These are phyloP conservation scores for Ceratobasidium sp. DNA, from an alignment of 1,284 basidiomycete genomes.

Conservation along the genomic window DNA sequence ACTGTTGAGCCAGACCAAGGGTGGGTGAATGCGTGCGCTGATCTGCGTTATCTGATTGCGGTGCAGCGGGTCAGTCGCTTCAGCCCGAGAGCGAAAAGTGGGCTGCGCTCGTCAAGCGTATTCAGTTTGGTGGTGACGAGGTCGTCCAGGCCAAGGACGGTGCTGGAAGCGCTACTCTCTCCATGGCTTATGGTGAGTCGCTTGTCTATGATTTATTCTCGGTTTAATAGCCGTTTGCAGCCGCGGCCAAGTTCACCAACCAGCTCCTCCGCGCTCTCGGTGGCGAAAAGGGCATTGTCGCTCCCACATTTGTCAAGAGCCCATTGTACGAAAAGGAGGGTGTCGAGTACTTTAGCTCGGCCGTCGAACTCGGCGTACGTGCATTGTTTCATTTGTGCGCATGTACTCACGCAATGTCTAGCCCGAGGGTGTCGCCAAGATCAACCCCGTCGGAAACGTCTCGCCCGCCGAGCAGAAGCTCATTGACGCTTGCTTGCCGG, in stretches of 20 bases:
- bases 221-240: conserved; percentile 46
- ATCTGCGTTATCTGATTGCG: not conserved
- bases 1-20: conserved; percentile 80
- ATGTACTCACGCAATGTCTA: conserved; percentile 47
- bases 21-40: not conserved
- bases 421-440: conserved; percentile 89
- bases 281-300: conserved; percentile 84
- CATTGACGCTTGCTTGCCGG: conserved; percentile 86
- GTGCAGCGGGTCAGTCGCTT: conserved; percentile 63
- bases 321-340: conserved; percentile 52
- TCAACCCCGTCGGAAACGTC: conserved; percentile 79
- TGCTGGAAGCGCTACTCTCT: conserved; percentile 87
- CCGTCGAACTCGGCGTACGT: conserved; percentile 88
- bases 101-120: conserved; percentile 77
- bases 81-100: conserved; percentile 68
- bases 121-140: conserved; percentile 93
- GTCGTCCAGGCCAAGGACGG: conserved; percentile 90
- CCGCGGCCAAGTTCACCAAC: conserved; percentile 87
- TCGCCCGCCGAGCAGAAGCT: conserved; percentile 84
- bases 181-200: conserved; percentile 80
- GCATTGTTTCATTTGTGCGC: conserved; percentile 16
- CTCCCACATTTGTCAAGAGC: conserved; percentile 89
- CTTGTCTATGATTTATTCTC: conserved; percentile 6
- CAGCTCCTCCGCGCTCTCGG: conserved; percentile 81
- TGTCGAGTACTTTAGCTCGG: conserved; percentile 88